phyloP scores from a whole-genome alignment of 148 eudicot species.

The Spergularia marina region DNA sequence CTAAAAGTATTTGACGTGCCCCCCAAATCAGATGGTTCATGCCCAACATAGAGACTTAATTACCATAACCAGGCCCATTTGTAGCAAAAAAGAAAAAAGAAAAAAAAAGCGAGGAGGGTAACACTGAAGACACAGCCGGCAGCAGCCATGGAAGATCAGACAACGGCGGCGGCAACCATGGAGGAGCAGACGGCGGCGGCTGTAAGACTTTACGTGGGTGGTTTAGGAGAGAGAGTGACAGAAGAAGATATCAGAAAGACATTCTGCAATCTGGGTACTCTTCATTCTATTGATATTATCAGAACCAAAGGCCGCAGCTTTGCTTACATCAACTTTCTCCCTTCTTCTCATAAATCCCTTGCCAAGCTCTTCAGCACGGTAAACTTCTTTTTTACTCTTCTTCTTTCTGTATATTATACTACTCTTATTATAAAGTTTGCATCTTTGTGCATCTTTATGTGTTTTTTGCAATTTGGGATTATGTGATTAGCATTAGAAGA shows the following conservation, averaged over 20 bases:
- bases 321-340: slow-evolving; percentile 77
- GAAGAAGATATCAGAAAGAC: slow-evolving; percentile 63
- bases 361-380: slow-evolving; percentile 92
- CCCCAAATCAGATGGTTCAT: no score
- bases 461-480: neutral
- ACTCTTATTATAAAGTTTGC: neutral
- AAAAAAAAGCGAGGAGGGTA: neutral
- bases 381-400: slow-evolving; percentile 5
- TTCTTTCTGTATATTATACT: neutral
- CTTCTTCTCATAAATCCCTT: slow-evolving; percentile 70
- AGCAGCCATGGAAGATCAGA: no score
- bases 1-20: no score
- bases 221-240: slow-evolving; percentile 69
- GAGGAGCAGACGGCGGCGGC: neutral
- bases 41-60: no score
- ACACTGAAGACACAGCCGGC: neutral
- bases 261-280: slow-evolving; percentile 54
- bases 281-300: slow-evolving; percentile 55
- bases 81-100: neutral
- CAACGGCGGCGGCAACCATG: neutral
- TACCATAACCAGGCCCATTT: no score
- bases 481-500: neutral
- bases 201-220: slow-evolving; percentile 68
- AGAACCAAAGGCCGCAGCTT: slow-evolving; percentile 82
- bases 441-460: slow-evolving; percentile 3